phyloP scores from a whole-genome alignment of 805 yeast species.

The Komagataella ulmi region DNA sequence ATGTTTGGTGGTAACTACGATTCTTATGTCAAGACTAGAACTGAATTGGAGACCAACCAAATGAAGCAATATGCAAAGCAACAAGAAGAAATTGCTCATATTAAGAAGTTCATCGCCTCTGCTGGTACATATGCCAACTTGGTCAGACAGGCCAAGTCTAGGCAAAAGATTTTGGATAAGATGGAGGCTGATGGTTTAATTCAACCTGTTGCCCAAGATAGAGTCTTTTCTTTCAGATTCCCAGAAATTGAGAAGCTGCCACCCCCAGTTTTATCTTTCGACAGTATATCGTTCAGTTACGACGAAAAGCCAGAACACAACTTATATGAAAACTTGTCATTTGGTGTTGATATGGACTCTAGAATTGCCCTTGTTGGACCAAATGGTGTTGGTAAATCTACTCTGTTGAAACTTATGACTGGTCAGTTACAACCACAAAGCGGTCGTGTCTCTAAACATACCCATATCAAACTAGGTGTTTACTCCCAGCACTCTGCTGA shows the following conservation, averaged over 20 bases:
- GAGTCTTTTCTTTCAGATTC: constrained; percentile 87
- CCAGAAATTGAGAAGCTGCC: constrained; percentile 95
- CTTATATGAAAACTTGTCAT: constrained; percentile 80
- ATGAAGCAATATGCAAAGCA: constrained; percentile 95
- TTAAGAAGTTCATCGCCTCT: constrained; percentile 96
- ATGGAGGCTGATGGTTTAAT: constrained; percentile 99
- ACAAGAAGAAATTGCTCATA: constrained; percentile 97
- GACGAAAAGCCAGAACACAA: constrained; percentile 74
- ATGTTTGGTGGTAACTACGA: constrained; percentile 98
- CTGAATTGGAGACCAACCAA: constrained; percentile 91
- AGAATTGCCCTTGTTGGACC: constrained; percentile 97
- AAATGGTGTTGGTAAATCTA: constrained; percentile 98
- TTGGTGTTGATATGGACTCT: constrained; percentile 99
- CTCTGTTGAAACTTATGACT: constrained; percentile 91
- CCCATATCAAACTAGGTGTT: constrained; percentile 96
- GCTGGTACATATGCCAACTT: constrained; percentile 99
- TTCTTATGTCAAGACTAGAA: constrained; percentile 87
- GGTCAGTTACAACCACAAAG: constrained; percentile 82
- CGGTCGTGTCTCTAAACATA: constrained; percentile 95
- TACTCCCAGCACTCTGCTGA: constrained; percentile 99
- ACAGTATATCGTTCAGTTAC: constrained; percentile 87
- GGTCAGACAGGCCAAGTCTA: constrained; percentile 97
- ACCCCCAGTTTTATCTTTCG: constrained; percentile 96
- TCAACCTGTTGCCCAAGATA: constrained; percentile 85
- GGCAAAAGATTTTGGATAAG: constrained; percentile 98